These are phyloP conservation scores for Escovopsis sp. DNA, from an alignment of 2,329 filamentous ascomycete genomes.

Conservation along the genomic window DNA sequence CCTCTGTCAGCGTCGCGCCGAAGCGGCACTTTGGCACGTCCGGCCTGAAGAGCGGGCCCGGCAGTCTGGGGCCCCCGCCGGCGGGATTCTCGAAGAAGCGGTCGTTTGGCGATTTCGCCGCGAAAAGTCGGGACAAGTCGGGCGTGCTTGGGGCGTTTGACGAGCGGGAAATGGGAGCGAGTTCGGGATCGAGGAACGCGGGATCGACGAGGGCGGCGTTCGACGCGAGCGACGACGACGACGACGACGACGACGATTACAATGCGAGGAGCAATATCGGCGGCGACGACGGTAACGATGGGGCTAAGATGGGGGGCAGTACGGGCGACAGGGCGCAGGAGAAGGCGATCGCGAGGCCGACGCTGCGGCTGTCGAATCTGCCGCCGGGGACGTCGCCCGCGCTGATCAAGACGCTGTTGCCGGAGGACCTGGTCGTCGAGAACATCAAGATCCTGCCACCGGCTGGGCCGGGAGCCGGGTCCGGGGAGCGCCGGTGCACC, in stretches of 20 bases:
- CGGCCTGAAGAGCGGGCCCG: slow-evolving; percentile 43
- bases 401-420: slow-evolving; percentile 43
- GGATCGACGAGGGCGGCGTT: slow-evolving; percentile 55
- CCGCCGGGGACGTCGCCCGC: slow-evolving; percentile 45
- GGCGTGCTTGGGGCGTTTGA: too few relatives aligned
- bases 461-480: slow-evolving; percentile 29
- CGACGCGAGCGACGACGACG: slow-evolving; percentile 48
- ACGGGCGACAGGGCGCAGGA: slow-evolving; percentile 31
- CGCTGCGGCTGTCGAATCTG: slow-evolving; percentile 43
- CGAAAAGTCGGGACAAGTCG: too few relatives aligned
- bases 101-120: slow-evolving; percentile 27
- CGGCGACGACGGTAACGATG: too few relatives aligned
- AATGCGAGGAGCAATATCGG: too few relatives aligned
- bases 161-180: slow-evolving; percentile 19
- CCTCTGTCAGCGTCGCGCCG: slow-evolving; percentile 13
- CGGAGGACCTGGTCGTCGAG: slow-evolving; percentile 49
- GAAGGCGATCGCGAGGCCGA: slow-evolving; percentile 45
- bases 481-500: slow-evolving; percentile 55
- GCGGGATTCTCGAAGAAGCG: slow-evolving; percentile 38
- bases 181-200: not conserved
- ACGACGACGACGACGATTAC: too few relatives aligned
- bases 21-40: slow-evolving; percentile 50
- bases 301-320: slow-evolving; percentile 28
- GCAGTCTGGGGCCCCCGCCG: slow-evolving; percentile 41
- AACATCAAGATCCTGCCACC: slow-evolving; percentile 54